These are phyloP conservation scores for Udeniomyces megalosporus DNA, from an alignment of 768 basidiomycete genomes.

Conservation along the genomic window DNA sequence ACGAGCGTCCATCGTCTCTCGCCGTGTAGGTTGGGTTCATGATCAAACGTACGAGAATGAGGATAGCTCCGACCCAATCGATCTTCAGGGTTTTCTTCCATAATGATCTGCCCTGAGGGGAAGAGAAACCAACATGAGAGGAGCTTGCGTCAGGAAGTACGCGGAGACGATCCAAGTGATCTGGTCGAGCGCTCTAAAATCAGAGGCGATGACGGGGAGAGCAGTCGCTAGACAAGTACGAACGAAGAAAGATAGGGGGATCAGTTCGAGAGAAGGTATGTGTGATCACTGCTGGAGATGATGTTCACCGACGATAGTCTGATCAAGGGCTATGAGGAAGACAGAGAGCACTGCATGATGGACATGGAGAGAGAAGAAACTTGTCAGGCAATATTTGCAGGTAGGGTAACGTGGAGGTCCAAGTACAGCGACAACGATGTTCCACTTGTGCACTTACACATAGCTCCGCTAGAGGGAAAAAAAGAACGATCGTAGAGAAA, in stretches of 20 bases:
- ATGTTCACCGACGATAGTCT: conserved; percentile 17
- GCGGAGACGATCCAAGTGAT: conserved; percentile 23
- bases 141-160: conserved; percentile 13
- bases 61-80: conserved; percentile 33
- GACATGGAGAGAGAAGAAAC: not conserved
- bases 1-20: not conserved
- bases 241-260: too few species aligned
- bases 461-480: too few species aligned
- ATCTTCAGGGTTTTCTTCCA: conserved; percentile 22
- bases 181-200: conserved; percentile 25
- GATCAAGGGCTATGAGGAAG: conserved; percentile 20
- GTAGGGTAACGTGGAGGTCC: too few species aligned
- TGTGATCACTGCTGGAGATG: too few species aligned
- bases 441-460: too few species aligned
- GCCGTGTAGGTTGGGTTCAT: too few species aligned
- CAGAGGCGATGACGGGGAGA: conserved; percentile 26
- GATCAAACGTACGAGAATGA: conserved; percentile 27
- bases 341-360: conserved; percentile 8
- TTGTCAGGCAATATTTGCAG: too few species aligned
- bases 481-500: too few species aligned
- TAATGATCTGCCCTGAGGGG: too few species aligned
- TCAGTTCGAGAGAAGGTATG: too few species aligned
- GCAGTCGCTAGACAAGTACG: too few species aligned
- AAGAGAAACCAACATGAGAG: conserved; percentile 7
- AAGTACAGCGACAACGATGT: too few species aligned